Evolutionary conservation across 225 moss, liverwort and hornwort genomes (phyloP), one percentile per base, ranked within the genome.

Genomic region (Pseudoscleropodium purum): DNA sequence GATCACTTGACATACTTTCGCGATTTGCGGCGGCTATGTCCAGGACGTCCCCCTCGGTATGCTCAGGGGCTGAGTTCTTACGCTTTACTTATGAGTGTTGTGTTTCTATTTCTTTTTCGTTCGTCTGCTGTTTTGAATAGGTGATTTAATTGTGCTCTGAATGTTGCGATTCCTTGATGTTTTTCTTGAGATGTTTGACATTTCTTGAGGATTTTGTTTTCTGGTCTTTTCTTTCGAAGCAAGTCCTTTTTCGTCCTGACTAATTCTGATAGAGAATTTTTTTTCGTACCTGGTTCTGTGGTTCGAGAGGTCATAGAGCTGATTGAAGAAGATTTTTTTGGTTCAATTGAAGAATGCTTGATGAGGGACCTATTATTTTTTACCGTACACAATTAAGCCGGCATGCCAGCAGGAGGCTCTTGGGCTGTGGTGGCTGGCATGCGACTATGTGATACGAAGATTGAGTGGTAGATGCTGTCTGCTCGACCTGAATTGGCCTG

Each of bases 391-490:
- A 85, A 79, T 84, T 89, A 89, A 84, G 89, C 89, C 84, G 89
- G 89, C 89, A 84, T 84, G 84, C 64, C 12, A 67, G 89, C 89
- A 47, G 78, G 12, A 84, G 57, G 78, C 77, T 45, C 23, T 66
- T 10, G 67, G 84, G 77, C 84, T 76, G 45, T 77, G 67, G 84
- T 89, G 89, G 77, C 89, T 84, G 76, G 89, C 66, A 77, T 77
- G 89, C 89, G 88, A 88, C 88, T 83, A 83, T 88, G 88, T 83
- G 88, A 34, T 88, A 88, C 65, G 88, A 52, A 88, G 83, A 88
- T 88, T 75, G 62, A 88, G 31, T 83, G 83, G 88, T 18, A 75
- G 88, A 83, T 83, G 75, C 88, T 88, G 88, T 88, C 88, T 88
- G 88, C 88, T 83, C 83, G 18, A 83, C 83, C 83, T 83, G 88